Conservation (phyloP, 192 early-diverging fungal species). For the Polychytrium aggregatum region DNA sequence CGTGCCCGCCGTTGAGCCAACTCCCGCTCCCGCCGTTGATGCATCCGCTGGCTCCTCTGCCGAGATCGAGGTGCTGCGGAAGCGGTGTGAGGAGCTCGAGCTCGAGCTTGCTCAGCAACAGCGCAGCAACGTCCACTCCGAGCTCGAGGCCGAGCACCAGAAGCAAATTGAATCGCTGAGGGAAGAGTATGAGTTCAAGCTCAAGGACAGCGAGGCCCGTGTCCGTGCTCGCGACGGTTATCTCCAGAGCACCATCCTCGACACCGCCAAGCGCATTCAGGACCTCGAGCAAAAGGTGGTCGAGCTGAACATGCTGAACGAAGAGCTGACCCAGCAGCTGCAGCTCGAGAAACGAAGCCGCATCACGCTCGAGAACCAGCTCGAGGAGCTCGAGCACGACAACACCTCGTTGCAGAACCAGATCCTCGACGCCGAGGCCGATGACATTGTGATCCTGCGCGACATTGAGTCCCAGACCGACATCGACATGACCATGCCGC, state of each 20-base stretch:
- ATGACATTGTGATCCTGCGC: conserved; percentile 13
- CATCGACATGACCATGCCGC: background rate
- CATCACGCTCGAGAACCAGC: conserved; percentile 2
- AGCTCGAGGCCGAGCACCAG: too few species aligned
- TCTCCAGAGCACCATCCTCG: conserved; percentile 23
- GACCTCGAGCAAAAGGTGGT: conserved; percentile 16
- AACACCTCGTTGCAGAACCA: conserved; percentile 14
- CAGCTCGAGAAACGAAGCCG: background rate
- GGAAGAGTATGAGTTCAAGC: too few species aligned
- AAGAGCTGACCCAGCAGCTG: conserved; percentile 13
- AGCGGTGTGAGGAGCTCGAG: too few species aligned
- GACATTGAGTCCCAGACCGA: conserved; percentile 17
- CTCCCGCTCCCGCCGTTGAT: too few species aligned
- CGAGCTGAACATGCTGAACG: conserved; percentile 10
- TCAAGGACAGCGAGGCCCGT: conserved; percentile 14
- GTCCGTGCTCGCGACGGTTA: conserved; percentile 18
- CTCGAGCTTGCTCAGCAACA: too few species aligned
- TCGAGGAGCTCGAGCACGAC: conserved; percentile 12
- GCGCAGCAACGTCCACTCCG: too few species aligned
- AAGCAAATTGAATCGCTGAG: too few species aligned
- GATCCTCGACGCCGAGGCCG: background rate
- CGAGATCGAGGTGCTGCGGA: too few species aligned
- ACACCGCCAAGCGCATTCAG: conserved; percentile 16
- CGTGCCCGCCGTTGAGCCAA: too few species aligned
- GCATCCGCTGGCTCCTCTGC: too few species aligned